phyloP scores from a whole-genome alignment of 495 filamentous ascomycete genomes.

The Aspergillus bertholletiae region DNA sequence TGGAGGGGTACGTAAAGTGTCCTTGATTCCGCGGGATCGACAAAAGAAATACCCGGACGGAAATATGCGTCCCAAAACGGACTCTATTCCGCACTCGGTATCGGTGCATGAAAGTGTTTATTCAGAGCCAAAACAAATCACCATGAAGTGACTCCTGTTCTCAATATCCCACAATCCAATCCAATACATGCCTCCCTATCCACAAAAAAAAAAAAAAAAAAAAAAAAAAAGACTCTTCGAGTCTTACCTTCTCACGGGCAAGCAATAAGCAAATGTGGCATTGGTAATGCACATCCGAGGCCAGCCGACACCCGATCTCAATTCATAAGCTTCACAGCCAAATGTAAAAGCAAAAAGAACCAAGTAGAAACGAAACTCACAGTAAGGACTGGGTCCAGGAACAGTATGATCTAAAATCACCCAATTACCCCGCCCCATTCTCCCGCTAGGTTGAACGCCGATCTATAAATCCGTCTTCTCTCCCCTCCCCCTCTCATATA shows the following conservation, averaged over 20 bases:
- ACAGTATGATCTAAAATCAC: constrained; percentile 32
- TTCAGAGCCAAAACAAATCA: background rate
- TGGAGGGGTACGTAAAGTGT: background rate
- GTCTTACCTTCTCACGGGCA: too few relatives aligned
- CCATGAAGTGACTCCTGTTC: too few relatives aligned
- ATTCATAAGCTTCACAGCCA: background rate
- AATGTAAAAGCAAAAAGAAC: background rate
- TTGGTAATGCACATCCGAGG: background rate
- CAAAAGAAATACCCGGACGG: background rate
- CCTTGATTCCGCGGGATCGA: constrained; percentile 26
- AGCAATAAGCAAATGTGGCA: background rate
- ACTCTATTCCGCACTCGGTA: background rate
- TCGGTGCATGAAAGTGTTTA: background rate
- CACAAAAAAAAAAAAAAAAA: too few relatives aligned
- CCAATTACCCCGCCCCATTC: background rate
- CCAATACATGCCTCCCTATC: too few relatives aligned
- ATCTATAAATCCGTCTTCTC: too few relatives aligned
- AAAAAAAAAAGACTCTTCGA: too few relatives aligned
- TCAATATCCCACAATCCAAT: too few relatives aligned
- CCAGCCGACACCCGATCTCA: background rate
- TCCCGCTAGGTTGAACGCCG: too few relatives aligned
- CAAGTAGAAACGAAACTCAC: background rate
- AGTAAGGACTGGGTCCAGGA: background rate
- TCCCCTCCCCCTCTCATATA: too few relatives aligned
- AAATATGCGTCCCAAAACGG: background rate